Percentiles rank a stretch among this genome's conserved stretches.
Conservation (phyloP, 176 grass and related monocot genomes). For the Musa acuminata region DNA sequence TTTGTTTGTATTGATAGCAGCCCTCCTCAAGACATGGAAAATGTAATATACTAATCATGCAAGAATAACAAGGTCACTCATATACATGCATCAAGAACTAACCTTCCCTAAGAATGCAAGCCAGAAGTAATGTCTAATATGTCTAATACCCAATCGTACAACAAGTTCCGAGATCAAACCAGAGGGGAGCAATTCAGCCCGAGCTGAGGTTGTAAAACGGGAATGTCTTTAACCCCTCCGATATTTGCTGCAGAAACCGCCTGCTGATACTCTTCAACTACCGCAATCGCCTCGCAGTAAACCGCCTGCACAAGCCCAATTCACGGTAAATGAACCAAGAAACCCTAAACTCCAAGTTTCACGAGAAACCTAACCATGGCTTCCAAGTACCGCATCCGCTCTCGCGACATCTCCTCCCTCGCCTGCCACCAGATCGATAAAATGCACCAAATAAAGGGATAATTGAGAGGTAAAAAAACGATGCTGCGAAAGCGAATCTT, state of each 20-base stretch:
- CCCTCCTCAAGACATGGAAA: too few species aligned
- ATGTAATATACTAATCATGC: too few species aligned
- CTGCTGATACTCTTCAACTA: slow-evolving; percentile 92
- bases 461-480: background rate
- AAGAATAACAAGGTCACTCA: too few species aligned
- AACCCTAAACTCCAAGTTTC: slow-evolving; percentile 12
- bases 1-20: background rate
- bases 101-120: background rate
- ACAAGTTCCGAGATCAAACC: slow-evolving; percentile 25
- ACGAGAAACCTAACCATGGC: slow-evolving; percentile 49
- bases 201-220: slow-evolving; percentile 24
- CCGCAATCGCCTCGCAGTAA: slow-evolving; percentile 65
- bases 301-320: slow-evolving; percentile 42
- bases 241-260: slow-evolving; percentile 29
- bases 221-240: slow-evolving; percentile 39
- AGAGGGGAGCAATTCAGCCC: slow-evolving; percentile 70
- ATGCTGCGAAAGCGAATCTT: background rate
- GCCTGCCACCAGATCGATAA: slow-evolving; percentile 30
- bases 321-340: background rate
- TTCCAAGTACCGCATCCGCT: slow-evolving; percentile 75
- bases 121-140: background rate
- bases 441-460: background rate
- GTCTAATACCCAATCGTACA: background rate
- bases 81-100: background rate
- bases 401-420: slow-evolving; percentile 72